Evolutionary conservation across 2,329 filamentous ascomycete genomes (phyloP).

Genomic region (Fonsecaea pugnacius): DNA sequence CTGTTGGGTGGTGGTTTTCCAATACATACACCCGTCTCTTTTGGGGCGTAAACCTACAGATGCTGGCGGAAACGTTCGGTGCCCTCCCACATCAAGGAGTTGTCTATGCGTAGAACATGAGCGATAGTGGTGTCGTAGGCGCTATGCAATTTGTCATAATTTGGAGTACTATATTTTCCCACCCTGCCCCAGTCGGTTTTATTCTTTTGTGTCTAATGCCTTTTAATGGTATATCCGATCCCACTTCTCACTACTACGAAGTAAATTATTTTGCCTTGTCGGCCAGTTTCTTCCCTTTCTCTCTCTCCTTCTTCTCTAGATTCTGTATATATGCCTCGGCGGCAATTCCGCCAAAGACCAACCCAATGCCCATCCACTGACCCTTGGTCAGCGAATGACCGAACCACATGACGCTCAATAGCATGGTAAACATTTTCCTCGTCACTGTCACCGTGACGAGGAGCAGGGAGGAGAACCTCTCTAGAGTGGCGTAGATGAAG

Average conservation of each 20-base stretch:
- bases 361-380: conserved; percentile 88
- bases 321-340: conserved; percentile 83
- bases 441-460: conserved; percentile 97
- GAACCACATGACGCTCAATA: conserved; percentile 91
- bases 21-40: no score
- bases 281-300: conserved; percentile 50
- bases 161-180: no score
- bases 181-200: background rate
- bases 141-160: no score
- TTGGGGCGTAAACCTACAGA: no score
- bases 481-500: conserved; percentile 96
- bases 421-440: conserved; percentile 99
- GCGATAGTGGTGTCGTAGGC: no score
- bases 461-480: conserved; percentile 86
- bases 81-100: no score
- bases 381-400: conserved; percentile 83
- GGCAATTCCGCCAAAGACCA: conserved; percentile 95
- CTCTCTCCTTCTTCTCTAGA: conserved; percentile 81
- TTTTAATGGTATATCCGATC: background rate
- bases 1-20: no score
- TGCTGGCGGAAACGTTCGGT: no score
- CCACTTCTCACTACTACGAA: no score
- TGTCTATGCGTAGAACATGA: no score
- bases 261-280: conserved; percentile 3
- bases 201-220: background rate